Evolutionary conservation across 2,329 filamentous ascomycete genomes (phyloP), one percentile per base, ranked within the genome.

Genomic region (Arthroderma uncinatum): DNA sequence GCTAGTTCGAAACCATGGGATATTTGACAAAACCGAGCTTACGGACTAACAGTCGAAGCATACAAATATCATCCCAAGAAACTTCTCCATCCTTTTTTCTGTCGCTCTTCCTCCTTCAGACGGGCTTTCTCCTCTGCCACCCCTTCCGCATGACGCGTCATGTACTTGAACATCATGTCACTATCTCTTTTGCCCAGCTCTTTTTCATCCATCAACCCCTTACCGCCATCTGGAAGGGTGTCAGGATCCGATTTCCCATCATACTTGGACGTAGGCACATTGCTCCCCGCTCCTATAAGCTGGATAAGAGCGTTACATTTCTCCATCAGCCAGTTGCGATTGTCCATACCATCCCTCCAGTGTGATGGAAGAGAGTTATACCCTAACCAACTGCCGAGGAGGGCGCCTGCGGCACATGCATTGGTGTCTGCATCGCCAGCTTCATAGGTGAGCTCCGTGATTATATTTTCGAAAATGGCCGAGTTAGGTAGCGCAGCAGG

Each of bases 361-460:
- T 79, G 73, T 0, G 69, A 62, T 0, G 78, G 77, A 2, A 81
- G 65, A 1, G 67, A 66, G 40, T 68, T 71, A 63, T 76, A 77
- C 12, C 78, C 78, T 1, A 79, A 62, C 40, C 74, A 75, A 0
- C 71, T 73, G 0, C 79, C 79, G 0, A 80, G 60, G 0, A 81
- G 65, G 0, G 77, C 76, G 0, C 78, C 78, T 0, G 78, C 77
- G 55, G 76, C 77, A 47, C 76, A 78, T 5, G 76, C 78, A 58
- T 81, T 80, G 0, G 78, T 80, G 59, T 80, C 78, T 2, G 78
- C 76, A 59, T 81, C 78, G 0, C 78, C 79, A 1, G 76, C 79
- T 36, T 73, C 69, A 75, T 79, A 78, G 36, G 76, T 72, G 12
- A 81, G 68, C 5, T 75, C 69, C 0, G 74, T 76, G 10, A 80